Conservation (phyloP, 495 filamentous ascomycete species). For the Hypoxylon lienhwacheense region DNA sequence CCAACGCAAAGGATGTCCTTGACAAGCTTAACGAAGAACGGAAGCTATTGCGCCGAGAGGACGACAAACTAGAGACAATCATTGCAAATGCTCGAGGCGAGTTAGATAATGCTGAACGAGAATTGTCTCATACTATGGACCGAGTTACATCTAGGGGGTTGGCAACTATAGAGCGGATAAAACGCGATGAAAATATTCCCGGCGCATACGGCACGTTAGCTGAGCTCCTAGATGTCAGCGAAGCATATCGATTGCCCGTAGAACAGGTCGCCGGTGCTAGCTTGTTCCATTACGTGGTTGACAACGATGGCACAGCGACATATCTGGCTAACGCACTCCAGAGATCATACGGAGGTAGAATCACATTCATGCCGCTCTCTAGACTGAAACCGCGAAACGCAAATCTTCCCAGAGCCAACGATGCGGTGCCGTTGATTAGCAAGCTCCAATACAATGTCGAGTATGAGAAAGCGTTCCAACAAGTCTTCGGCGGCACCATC, state of each 20-base stretch:
- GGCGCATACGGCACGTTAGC: constrained; percentile 94
- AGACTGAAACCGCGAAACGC: constrained; percentile 65
- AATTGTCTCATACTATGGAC: constrained; percentile 85
- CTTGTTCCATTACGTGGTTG: constrained; percentile 95
- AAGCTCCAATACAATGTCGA: constrained; percentile 77
- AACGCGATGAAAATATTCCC: constrained; percentile 70
- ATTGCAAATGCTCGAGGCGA: constrained; percentile 74
- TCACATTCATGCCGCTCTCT: constrained; percentile 94
- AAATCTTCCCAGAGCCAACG: constrained; percentile 81
- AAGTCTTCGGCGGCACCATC: constrained; percentile 94
- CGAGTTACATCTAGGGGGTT: constrained; percentile 80
- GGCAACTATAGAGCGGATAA: constrained; percentile 76
- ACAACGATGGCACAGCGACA: constrained; percentile 86
- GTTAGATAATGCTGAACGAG: constrained; percentile 71
- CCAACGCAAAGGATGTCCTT: constrained; percentile 75
- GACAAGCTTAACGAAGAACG: constrained; percentile 83
- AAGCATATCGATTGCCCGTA: constrained; percentile 85
- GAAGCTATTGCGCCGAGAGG: constrained; percentile 89
- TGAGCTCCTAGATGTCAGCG: constrained; percentile 80
- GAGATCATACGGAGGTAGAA: constrained; percentile 76
- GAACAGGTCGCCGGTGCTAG: constrained; percentile 92
- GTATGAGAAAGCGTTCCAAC: constrained; percentile 84
- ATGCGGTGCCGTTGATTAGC: constrained; percentile 82
- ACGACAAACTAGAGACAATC: constrained; percentile 78
- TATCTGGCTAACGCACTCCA: constrained; percentile 77